A percentile compares a stretch with the other conserved stretches of the same genome.
Conservation (phyloP, 169 alveolate genomes). For the Besnoitia besnoiti region DNA sequence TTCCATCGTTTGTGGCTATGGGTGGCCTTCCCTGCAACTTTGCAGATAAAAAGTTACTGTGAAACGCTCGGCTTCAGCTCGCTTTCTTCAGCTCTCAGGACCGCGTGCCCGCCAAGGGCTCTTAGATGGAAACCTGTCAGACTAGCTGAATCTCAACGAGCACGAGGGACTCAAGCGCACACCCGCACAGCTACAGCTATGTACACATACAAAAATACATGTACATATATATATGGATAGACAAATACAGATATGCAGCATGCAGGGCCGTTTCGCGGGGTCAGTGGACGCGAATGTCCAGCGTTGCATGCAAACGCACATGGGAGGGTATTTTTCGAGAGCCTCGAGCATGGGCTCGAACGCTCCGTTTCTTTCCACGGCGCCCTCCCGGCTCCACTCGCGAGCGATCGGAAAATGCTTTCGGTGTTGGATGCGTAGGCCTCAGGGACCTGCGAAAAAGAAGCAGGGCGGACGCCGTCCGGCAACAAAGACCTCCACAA, state of each 20-base stretch:
- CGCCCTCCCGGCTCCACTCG: not conserved
- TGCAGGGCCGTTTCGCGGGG: not conserved
- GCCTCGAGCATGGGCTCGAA: not conserved
- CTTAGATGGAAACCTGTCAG: too few species aligned
- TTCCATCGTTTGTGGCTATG: too few species aligned
- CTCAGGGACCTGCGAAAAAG: not conserved
- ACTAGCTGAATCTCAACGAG: not conserved
- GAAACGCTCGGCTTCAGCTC: too few species aligned
- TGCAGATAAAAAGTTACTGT: too few species aligned
- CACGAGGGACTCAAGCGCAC: not conserved
- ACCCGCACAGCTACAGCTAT: not conserved
- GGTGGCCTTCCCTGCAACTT: too few species aligned
- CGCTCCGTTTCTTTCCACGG: not conserved
- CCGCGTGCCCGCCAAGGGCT: too few species aligned
- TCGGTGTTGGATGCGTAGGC: not conserved
- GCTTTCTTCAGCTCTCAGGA: too few species aligned
- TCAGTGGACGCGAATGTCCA: not conserved
- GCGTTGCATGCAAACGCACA: too few species aligned
- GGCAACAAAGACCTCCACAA: not conserved
- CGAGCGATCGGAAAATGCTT: not conserved
- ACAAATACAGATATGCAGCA: not conserved
- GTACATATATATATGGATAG: not conserved
- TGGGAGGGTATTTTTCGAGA: not conserved
- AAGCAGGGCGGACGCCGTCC: not conserved
- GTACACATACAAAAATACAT: not conserved